phyloP scores from a whole-genome alignment of 2,329 filamentous ascomycete genomes.

The Thelonectria rubi region DNA sequence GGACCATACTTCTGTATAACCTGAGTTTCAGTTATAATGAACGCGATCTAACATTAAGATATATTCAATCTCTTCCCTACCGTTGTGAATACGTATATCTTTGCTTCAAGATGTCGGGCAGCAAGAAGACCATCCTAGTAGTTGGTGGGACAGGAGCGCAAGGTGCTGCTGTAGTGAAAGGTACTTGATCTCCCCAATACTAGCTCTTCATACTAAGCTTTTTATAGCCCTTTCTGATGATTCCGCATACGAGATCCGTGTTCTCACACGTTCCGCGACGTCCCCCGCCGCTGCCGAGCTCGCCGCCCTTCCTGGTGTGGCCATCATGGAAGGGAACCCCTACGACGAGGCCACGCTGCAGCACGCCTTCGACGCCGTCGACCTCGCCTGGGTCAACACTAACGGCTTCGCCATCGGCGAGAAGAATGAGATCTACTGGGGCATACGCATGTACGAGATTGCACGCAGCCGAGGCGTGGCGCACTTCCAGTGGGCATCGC shows the following conservation, averaged over 20 bases:
- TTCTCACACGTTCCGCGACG: too few species aligned
- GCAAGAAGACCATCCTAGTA: neutral
- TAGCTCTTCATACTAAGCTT: too few species aligned
- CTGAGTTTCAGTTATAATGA: too few species aligned
- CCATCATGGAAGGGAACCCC: constrained; percentile 17
- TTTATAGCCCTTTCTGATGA: too few species aligned
- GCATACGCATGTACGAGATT: constrained; percentile 31
- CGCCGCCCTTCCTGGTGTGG: constrained; percentile 5
- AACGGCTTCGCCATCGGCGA: constrained; percentile 29
- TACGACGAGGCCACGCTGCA: constrained; percentile 24
- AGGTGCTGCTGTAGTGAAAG: neutral
- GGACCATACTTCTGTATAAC: too few species aligned
- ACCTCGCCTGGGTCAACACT: constrained; percentile 26
- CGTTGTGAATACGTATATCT: too few species aligned
- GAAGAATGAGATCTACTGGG: constrained; percentile 29
- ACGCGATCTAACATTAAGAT: too few species aligned
- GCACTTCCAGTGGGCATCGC: constrained; percentile 25
- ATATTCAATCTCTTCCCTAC: too few species aligned
- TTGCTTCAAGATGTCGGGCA: too few species aligned
- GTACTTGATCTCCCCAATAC: neutral
- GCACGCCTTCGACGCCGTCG: constrained; percentile 15
- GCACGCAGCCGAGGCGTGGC: constrained; percentile 17
- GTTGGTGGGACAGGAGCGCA: neutral
- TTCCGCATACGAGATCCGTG: too few species aligned
- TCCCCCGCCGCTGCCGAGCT: too few species aligned